These are phyloP conservation scores for Linum usitatissimum DNA, from an alignment of 345 rosid species.

Conservation along the genomic window DNA sequence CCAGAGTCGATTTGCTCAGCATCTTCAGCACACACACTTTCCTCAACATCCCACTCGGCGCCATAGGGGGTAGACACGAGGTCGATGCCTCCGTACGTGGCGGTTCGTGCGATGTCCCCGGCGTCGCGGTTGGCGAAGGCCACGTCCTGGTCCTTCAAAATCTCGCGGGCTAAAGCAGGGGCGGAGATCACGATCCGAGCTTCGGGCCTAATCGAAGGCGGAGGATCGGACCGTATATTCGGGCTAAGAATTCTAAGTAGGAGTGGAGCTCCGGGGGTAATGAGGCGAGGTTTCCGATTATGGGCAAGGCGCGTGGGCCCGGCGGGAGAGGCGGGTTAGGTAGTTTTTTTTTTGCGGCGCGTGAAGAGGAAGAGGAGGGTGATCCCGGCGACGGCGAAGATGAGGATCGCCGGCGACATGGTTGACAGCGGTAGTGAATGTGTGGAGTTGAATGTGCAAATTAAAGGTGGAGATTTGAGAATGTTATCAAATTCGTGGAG, in stretches of 20 bases:
- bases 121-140: constrained; percentile 39
- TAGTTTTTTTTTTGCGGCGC: background rate
- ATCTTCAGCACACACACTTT: constrained; percentile 35
- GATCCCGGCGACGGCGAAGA: background rate
- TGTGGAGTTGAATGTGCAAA: background rate
- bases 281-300: constrained; percentile 41
- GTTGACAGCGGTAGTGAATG: background rate
- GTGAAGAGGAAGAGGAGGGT: background rate
- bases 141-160: constrained; percentile 41
- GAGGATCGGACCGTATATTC: constrained; percentile 32
- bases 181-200: constrained; percentile 32
- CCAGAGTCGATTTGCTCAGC: constrained; percentile 41
- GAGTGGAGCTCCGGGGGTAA: constrained; percentile 47
- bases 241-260: constrained; percentile 32
- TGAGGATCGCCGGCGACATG: background rate
- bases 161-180: constrained; percentile 29
- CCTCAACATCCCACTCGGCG: constrained; percentile 42
- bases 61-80: constrained; percentile 40
- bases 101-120: constrained; percentile 14
- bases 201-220: constrained; percentile 37
- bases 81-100: constrained; percentile 31
- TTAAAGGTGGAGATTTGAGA: no score
- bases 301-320: constrained; percentile 40
- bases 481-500: background rate
- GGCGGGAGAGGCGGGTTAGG: constrained; percentile 23